phyloP scores from a whole-genome alignment of 345 rosid genomes.

The Ricinus communis region DNA sequence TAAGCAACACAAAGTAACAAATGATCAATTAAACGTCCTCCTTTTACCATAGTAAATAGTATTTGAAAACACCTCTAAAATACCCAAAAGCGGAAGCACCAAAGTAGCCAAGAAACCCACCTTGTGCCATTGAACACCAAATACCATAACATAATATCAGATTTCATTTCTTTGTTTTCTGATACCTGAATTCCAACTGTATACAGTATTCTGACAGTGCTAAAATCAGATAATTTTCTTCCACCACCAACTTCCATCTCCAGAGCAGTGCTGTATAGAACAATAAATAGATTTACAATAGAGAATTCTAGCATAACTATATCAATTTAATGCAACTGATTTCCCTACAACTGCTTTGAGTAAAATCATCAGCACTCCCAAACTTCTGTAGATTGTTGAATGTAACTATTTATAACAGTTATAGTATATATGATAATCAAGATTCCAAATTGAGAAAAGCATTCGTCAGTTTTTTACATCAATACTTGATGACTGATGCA shows the following conservation, averaged over 20 bases:
- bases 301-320: background rate
- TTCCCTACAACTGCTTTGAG: background rate
- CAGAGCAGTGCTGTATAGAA: constrained; percentile 62
- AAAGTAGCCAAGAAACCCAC: background rate
- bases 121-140: background rate
- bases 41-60: background rate
- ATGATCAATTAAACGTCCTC: background rate
- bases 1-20: background rate
- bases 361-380: background rate
- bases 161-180: background rate
- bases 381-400: background rate
- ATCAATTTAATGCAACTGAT: background rate
- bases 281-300: constrained; percentile 15
- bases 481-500: background rate
- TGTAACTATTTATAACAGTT: background rate
- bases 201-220: constrained; percentile 76
- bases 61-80: background rate
- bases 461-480: background rate
- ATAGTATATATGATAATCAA: too few relatives aligned
- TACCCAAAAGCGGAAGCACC: background rate
- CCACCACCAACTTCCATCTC: constrained; percentile 96
- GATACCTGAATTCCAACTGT: constrained; percentile 84
- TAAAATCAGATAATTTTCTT: constrained; percentile 81
- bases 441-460: background rate
- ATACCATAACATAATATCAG: background rate